Conservation (phyloP, 2,329 filamentous ascomycete species). For the Bipolaris bicolor region DNA sequence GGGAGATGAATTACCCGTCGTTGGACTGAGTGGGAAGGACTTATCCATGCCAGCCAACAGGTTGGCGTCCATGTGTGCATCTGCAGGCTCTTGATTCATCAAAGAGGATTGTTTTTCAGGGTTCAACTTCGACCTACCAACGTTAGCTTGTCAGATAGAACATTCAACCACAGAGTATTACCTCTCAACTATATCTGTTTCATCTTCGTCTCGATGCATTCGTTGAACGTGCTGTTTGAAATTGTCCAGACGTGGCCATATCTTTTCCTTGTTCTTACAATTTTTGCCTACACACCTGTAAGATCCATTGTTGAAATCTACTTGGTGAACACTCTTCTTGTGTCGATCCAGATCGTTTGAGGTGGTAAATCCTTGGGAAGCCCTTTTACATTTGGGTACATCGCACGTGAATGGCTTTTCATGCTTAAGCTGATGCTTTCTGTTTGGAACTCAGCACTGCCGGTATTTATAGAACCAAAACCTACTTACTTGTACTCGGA, state of each 20-base stretch:
- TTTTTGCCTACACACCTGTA: slow-evolving; percentile 65
- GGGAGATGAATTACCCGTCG: slow-evolving; percentile 27
- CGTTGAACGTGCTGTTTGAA: slow-evolving; percentile 79
- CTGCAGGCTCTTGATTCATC: slow-evolving; percentile 17
- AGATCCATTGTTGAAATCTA: slow-evolving; percentile 48
- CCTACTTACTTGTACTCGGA: slow-evolving; percentile 49
- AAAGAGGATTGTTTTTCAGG: slow-evolving; percentile 9
- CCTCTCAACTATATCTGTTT: slow-evolving; percentile 55
- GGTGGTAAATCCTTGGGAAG: slow-evolving; percentile 73
- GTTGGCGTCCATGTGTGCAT: slow-evolving; percentile 39
- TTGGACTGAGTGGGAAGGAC: slow-evolving; percentile 21
- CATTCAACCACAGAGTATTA: slow-evolving; percentile 31
- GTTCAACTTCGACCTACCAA: slow-evolving; percentile 32
- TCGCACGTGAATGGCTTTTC: slow-evolving; percentile 70
- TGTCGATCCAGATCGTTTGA: slow-evolving; percentile 83
- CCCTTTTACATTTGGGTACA: slow-evolving; percentile 61
- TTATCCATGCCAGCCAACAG: slow-evolving; percentile 40
- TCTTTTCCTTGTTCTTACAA: slow-evolving; percentile 68
- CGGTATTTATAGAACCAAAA: background rate
- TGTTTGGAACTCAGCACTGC: slow-evolving; percentile 46
- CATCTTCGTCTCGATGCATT: slow-evolving; percentile 64
- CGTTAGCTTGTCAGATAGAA: slow-evolving; percentile 19
- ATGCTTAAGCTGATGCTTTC: slow-evolving; percentile 78
- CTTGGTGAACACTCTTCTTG: slow-evolving; percentile 71
- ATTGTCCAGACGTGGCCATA: slow-evolving; percentile 84